Conservation (phyloP, 2,329 filamentous ascomycete species). For the Cryphonectria nitschkei region DNA sequence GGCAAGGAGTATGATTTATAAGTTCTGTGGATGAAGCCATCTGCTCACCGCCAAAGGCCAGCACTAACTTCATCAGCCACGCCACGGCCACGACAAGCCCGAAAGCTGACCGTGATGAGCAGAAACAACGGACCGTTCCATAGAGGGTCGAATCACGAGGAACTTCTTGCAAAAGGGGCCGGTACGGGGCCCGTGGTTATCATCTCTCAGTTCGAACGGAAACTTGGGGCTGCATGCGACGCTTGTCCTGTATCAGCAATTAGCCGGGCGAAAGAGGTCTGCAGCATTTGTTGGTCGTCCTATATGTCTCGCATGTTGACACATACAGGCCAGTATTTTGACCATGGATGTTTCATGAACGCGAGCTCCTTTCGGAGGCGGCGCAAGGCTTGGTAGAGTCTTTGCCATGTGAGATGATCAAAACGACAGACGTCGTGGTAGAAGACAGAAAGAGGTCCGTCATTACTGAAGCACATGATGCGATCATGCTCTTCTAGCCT, state of each 20-base stretch:
- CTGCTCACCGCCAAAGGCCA: not conserved
- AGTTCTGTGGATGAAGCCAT: not conserved
- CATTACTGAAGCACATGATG: not conserved
- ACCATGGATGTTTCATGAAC: not conserved
- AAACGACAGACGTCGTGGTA: not conserved
- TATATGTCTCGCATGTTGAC: not conserved
- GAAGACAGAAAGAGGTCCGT: not conserved
- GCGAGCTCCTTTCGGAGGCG: not conserved
- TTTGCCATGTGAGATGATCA: not conserved
- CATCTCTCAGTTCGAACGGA: not conserved
- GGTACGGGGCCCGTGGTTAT: not conserved
- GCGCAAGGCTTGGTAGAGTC: not conserved
- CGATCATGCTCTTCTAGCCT: not conserved
- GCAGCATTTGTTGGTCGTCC: not conserved
- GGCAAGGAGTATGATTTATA: not conserved
- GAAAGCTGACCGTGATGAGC: not conserved
- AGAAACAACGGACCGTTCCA: not conserved
- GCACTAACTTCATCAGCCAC: not conserved
- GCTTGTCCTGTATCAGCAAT: not conserved
- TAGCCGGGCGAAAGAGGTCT: not conserved
- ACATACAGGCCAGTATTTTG: not conserved
- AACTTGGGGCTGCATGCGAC: not conserved
- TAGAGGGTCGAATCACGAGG: not conserved
- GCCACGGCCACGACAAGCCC: not conserved
- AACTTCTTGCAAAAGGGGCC: not conserved